These are phyloP conservation scores for Candida broadrunensis DNA, from an alignment of 805 yeast species.

Conservation along the genomic window DNA sequence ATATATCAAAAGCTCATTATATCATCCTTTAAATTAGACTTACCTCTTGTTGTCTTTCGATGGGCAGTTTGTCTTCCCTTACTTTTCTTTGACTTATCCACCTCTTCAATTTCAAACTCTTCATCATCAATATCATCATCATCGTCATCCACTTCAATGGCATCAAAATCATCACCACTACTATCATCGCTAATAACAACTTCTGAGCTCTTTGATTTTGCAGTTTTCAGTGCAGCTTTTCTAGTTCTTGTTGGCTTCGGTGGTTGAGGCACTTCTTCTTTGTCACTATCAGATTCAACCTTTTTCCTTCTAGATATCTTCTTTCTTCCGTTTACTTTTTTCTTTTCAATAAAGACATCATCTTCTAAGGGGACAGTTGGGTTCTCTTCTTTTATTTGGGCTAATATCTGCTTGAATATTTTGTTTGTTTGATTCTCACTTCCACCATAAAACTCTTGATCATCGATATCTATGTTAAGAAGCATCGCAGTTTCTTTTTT, in stretches of 20 bases:
- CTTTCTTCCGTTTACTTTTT: background rate
- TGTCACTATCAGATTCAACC: background rate
- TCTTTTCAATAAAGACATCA: background rate
- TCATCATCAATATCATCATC: slow-evolving; percentile 4
- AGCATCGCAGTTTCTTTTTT: slow-evolving; percentile 50
- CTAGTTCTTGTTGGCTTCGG: slow-evolving; percentile 2
- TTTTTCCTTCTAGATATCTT: background rate
- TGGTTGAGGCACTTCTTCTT: background rate
- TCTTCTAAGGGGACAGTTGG: background rate
- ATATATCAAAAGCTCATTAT: slow-evolving; percentile 11
- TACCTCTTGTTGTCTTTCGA: slow-evolving; percentile 2
- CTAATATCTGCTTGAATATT: slow-evolving; percentile 44
- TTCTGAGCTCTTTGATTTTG: slow-evolving; percentile 3
- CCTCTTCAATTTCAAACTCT: slow-evolving; percentile 2
- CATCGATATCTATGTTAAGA: slow-evolving; percentile 39
- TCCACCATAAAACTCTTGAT: slow-evolving; percentile 30
- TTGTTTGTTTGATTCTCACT: slow-evolving; percentile 22
- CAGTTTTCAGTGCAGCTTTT: background rate
- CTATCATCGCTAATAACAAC: background rate
- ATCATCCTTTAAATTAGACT: slow-evolving; percentile 4
- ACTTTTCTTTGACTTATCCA: slow-evolving; percentile 1
- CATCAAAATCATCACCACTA: background rate
- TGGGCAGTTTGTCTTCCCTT: slow-evolving; percentile 1
- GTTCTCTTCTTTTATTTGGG: slow-evolving; percentile 29
- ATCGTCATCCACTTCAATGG: slow-evolving; percentile 1